Evolutionary conservation across 768 basidiomycete species (phyloP), one percentile per base, ranked within the genome.

Genomic region (Lactarius tabidus): DNA sequence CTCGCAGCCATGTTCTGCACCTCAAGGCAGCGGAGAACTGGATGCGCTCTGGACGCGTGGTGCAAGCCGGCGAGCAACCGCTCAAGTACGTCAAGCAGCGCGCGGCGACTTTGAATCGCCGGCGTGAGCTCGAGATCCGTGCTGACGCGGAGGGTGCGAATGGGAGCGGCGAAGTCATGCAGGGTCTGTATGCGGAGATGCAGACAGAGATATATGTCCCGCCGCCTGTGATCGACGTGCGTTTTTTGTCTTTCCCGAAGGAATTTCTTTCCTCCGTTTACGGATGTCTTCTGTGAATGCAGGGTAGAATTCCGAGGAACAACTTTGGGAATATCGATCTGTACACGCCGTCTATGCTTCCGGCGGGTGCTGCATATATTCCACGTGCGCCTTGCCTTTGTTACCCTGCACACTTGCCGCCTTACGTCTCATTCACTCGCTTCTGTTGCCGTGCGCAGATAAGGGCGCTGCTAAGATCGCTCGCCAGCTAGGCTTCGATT

Each of bases 271-370:
- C 57, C 61, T 53, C 59, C 56, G 31, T 43, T 57, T 20, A 29
- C 23, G 59, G 28, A 14, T 20, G 23, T 51, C 7, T 45, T 51
- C 45, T 35, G 6, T 35, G 39, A 52, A 57, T 45, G 31, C 71
- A 98, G 95, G 96, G 96, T 36, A 86, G 85, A 73, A 84, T 99
- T 35, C 95, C 95, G 7, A 95, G 92, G 78, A 99, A 99, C 72
- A 85, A 88, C 68, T 99, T 96, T 74, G 96, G 96, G 20, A 99
- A 98, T 74, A 91, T 99, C 68, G 96, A 99, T 77, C 77, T 99
- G 29, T 99, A 96, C 74, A 92, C 91, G 29, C 89, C 92, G 33
- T 88, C 92, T 4, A 99, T 99, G 97, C 81, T 98, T 35, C 97
- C 97, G 2, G 77, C 74, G 59, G 97, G 97, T 23, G 92, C 85